Evolutionary conservation across 2,329 filamentous ascomycete genomes (phyloP).

Genomic region (Cladosporium halotolerans): DNA sequence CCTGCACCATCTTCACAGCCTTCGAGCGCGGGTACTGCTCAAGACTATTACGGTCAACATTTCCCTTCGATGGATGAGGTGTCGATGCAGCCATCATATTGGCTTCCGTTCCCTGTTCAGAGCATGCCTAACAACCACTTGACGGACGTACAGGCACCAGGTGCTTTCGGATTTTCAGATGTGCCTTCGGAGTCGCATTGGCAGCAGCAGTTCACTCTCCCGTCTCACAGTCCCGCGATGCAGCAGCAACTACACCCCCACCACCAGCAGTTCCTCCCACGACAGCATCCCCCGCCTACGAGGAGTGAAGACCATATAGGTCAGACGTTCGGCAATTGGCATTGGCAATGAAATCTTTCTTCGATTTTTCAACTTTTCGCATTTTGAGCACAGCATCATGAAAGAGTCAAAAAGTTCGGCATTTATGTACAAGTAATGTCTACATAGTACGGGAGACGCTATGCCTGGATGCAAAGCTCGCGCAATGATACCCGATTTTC

Average conservation of each 20-base stretch:
- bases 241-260: neutral
- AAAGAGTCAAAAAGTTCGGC: neutral
- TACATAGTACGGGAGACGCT: neutral
- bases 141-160: neutral
- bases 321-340: neutral
- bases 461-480: neutral
- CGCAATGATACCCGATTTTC: too few species aligned
- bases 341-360: neutral
- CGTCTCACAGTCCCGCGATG: neutral
- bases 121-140: constrained; percentile 8
- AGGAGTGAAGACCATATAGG: neutral
- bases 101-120: constrained; percentile 7
- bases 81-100: constrained; percentile 4
- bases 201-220: neutral
- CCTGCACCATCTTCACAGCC: constrained; percentile 5
- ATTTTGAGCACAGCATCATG: too few species aligned
- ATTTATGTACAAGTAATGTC: constrained; percentile 5
- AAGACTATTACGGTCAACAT: neutral
- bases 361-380: too few species aligned
- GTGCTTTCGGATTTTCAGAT: neutral
- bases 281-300: neutral
- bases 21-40: neutral
- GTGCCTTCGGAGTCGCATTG: neutral
- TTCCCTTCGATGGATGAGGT: constrained; percentile 5
- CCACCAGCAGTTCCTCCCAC: neutral